Base-by-base conservation (phyloP, 106 monocot genomes). In the Dioscorea alata region DNA sequence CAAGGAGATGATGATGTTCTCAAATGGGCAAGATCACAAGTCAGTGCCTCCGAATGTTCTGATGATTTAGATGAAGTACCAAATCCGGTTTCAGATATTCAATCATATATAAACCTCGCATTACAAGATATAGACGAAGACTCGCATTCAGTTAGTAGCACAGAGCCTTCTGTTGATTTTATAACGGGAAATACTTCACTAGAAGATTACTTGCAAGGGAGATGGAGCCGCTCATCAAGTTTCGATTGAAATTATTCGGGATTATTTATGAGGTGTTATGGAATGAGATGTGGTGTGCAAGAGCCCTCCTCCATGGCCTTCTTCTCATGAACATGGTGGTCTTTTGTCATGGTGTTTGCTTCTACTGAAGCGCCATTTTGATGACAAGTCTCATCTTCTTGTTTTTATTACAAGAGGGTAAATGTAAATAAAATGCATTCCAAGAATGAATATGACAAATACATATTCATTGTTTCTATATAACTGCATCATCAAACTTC, bases 21-120 rank as follows among this genome's bases (percentile, higher is more conserved):
- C 0, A 76, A 61, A 42, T 88, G 91, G 91, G 96, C 84, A n/a
- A 88, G 66, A 42, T 61, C 78, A 32, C 77, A 82, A 61, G 68
- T 74, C 8, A 66, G 71, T 54, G 24, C 73, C 60, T 68, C 75
- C 0, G 69, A 76, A 42, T 82, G 76, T 23, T 25, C 49, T 28
- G 84, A 85, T 50, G 76, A 51, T 6, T 48, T 72, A 48, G 88
- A 91, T 9, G 86, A 75, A 59, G 57, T 22, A 22, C 18, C 58
- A 28, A 31, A 17, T 58, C 77, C 60, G 12, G 63, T 77, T 58
- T 56, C 69, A 10, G 77, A 82, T 53, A 80, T 97, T 24, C 88
- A 84, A 49, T 97, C 96, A 17, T 81, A 92, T 48, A 89, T 97
- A 0, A 87, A 86, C 75, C 82, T 97, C 16, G 96, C 96, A 6